Evolutionary conservation across 2,329 filamentous ascomycete genomes (phyloP).

Genomic region (Trichoderma cornu-damae): DNA sequence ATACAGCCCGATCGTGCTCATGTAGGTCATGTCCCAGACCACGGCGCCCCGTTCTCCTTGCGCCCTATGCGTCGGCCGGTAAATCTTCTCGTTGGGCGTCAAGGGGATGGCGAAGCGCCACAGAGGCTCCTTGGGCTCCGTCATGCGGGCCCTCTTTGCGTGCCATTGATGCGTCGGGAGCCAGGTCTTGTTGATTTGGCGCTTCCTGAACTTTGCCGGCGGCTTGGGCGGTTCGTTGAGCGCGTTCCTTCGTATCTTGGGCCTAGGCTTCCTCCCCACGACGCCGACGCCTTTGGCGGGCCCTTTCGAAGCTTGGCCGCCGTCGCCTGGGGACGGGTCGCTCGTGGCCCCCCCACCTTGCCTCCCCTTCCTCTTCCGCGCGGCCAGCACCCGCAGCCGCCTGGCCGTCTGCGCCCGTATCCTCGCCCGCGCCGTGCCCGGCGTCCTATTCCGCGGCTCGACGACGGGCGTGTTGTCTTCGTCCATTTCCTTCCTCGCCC

Average conservation of each 20-base stretch:
- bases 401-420: slow-evolving; percentile 73
- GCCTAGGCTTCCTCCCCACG: slow-evolving; percentile 38
- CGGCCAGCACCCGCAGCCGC: slow-evolving; percentile 59
- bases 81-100: slow-evolving; percentile 83
- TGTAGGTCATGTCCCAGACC: slow-evolving; percentile 92
- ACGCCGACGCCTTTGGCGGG: slow-evolving; percentile 18
- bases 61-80: slow-evolving; percentile 79
- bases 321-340: slow-evolving; percentile 21
- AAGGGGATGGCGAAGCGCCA: slow-evolving; percentile 87
- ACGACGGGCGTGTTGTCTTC: slow-evolving; percentile 89
- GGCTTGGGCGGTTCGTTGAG: slow-evolving; percentile 56
- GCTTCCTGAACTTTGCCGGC: slow-evolving; percentile 69
- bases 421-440: slow-evolving; percentile 51
- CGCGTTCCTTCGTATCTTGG: slow-evolving; percentile 65
- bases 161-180: slow-evolving; percentile 93
- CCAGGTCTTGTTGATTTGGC: slow-evolving; percentile 87
- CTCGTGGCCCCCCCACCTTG: slow-evolving; percentile 29
- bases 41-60: slow-evolving; percentile 70
- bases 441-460: slow-evolving; percentile 58
- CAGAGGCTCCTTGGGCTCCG: slow-evolving; percentile 67
- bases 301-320: not conserved
- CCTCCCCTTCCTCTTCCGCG: slow-evolving; percentile 47
- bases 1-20: slow-evolving; percentile 76
- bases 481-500: slow-evolving; percentile 69
- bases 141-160: slow-evolving; percentile 87